phyloP scores from a whole-genome alignment of 2,329 filamentous ascomycete species.

The Colletotrichum tabaci region DNA sequence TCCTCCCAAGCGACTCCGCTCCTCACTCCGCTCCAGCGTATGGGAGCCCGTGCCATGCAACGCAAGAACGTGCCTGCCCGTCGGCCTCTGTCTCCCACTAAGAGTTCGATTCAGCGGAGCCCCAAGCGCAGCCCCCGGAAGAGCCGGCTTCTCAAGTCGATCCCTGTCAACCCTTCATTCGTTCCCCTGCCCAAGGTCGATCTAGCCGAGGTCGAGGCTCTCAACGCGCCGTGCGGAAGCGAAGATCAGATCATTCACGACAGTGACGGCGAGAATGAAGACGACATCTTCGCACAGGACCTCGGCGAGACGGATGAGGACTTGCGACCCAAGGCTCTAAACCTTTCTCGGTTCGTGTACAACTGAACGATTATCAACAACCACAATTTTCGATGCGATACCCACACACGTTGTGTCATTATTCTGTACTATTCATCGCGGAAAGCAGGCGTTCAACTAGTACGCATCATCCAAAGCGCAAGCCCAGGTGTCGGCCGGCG shows the following conservation, averaged over 20 bases:
- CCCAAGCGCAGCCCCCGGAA: constrained; percentile 44
- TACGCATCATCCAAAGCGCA: background rate
- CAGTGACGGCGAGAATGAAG: constrained; percentile 64
- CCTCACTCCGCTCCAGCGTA: constrained; percentile 68
- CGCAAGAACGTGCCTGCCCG: constrained; percentile 47
- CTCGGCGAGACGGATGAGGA: constrained; percentile 42
- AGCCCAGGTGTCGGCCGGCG: background rate
- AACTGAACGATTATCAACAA: constrained; percentile 43
- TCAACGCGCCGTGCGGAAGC: constrained; percentile 65
- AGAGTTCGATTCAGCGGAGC: constrained; percentile 41
- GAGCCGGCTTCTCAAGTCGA: constrained; percentile 46
- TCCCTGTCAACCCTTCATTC: constrained; percentile 68
- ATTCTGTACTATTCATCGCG: constrained; percentile 29
- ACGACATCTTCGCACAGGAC: constrained; percentile 51
- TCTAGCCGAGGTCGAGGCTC: constrained; percentile 65
- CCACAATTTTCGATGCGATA: constrained; percentile 27
- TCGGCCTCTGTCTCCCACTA: constrained; percentile 44
- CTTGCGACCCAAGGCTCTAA: constrained; percentile 52
- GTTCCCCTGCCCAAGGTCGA: constrained; percentile 70
- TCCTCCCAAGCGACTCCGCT: constrained; percentile 60
- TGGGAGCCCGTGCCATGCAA: constrained; percentile 63
- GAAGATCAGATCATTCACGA: constrained; percentile 71
- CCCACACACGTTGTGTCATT: constrained; percentile 26
- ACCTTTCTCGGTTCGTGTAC: constrained; percentile 66
- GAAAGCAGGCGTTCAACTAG: constrained; percentile 6